Evolutionary conservation across 306 rosid species (phyloP), one percentile per base, ranked within the genome.

Genomic region (Carpinus viminea): DNA sequence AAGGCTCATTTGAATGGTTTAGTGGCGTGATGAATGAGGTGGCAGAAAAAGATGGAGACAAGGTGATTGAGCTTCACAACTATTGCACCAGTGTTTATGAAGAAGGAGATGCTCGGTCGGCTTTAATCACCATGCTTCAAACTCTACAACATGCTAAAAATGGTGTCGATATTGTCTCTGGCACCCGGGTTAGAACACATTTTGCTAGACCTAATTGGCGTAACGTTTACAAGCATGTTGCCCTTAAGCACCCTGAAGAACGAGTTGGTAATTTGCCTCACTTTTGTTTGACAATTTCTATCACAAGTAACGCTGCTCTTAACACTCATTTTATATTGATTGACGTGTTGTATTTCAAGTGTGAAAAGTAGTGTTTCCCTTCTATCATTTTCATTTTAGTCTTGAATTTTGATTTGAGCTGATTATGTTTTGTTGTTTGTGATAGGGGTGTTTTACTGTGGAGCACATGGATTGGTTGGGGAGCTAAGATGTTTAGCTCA

Each of bases 1-100:
- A 94, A 73, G 97, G 98, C 46, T 94, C 93, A 2, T 92, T 94
- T 51, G 97, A 92, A 77, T 94, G 98, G 98, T 94, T 94, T 21
- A 84, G 83, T 65, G 97, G 93, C 34, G 97, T 90, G 66, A 94
- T 94, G 97, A 84, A 94, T 60, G 98, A 92, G 75, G 90, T 94
- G 17, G 93, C 93, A 0, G 97, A 91, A 71, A 83, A 89, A 17
- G 96, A 94, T 34, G 28, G 64, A 26, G 91, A 94, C 28, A 83
- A 87, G 1, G 73, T 89, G 12, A 92, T 92, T 1, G 97, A 90
- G 74, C 92, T 94, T 80, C 96, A 89, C 65, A 94, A 94, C 76
- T 89, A 94, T 34, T 92, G 96, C 81, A 94, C 96, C 0, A 94
- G 94, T 66, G 97, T 90, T 69, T 94, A 92, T 54, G 97, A 94